Base-by-base conservation (phyloP, 805 yeast genomes). In the Candida xiaguanensis region DNA sequence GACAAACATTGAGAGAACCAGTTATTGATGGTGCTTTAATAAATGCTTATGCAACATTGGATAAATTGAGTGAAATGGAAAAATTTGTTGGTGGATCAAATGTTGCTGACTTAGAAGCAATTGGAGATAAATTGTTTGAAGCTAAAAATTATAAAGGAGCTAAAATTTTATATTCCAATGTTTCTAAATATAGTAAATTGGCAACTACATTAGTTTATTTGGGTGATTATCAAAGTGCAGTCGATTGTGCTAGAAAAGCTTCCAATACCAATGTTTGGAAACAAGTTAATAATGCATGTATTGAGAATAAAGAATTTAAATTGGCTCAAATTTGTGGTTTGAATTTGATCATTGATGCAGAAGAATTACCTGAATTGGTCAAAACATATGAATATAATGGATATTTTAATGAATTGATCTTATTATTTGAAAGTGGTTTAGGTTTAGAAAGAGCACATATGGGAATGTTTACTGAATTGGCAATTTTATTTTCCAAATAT, bases 381-480 rank as follows among this genome's bases (percentile, higher is more conserved):
- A 72, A 70, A 46, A 85, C 83, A 49, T 93, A 93, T 61, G 97
- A 93, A 67, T 72, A 77, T 59, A 78, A 83, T 50, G 99, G 99
- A 31, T 87, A 88, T 66, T 90, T 90, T 67, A 85, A 81, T 49
- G 96, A 93, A 71, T 74, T 93, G 49, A 86, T 91, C 47, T 79
- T 96, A 13, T 77, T 93, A 55, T 88, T 93, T 55, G 99, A 93
- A 66, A 91, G 89, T 53, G 98, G 98, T 49, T 75, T 93, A 44
- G 95, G 96, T 30, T 75, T 93, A 51, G 99, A 93, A 72, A 85
- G 99, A 63, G 99, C 99, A 27, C 99, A 93, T 61, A 93, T 93
- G 99, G 99, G 98, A 52, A 91, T 93, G 97, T 93, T 93, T 63
- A 93, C 99, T 8, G 97, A 90, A 65, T 75, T 93, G 53, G 96